Conservation (phyloP, 495 filamentous ascomycete species). For the Bombardia bombarda region DNA sequence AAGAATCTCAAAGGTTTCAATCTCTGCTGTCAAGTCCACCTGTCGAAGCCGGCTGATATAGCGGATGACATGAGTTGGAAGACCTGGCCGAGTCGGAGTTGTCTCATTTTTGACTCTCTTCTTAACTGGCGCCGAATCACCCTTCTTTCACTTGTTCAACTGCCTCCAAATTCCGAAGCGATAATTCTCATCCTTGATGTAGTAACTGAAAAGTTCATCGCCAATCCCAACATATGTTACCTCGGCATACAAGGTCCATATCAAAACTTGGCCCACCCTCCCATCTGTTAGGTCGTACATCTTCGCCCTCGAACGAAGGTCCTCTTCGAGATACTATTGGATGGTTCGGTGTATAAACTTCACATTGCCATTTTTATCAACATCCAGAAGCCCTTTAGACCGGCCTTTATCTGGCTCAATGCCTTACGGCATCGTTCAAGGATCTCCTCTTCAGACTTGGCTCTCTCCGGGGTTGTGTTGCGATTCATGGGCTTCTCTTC, state of each 20-base stretch:
- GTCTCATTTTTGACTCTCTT: too few species aligned
- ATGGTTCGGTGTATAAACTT: neutral
- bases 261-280: neutral
- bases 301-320: neutral
- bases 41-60: neutral
- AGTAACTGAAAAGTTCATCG: neutral
- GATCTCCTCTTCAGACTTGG: neutral
- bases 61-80: too few species aligned
- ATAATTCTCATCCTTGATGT: too few species aligned
- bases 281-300: neutral
- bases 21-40: neutral
- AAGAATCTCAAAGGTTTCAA: neutral
- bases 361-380: neutral
- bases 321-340: neutral
- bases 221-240: neutral
- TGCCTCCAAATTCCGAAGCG: too few species aligned
- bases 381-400: neutral
- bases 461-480: neutral
- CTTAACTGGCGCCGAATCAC: too few species aligned
- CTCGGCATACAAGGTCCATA: neutral
- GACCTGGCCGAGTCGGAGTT: too few species aligned
- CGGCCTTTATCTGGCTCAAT: neutral
- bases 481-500: neutral
- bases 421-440: neutral
- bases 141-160: too few species aligned